phyloP scores from a whole-genome alignment of 148 eudicot genomes.

The Limonium bicolor region DNA sequence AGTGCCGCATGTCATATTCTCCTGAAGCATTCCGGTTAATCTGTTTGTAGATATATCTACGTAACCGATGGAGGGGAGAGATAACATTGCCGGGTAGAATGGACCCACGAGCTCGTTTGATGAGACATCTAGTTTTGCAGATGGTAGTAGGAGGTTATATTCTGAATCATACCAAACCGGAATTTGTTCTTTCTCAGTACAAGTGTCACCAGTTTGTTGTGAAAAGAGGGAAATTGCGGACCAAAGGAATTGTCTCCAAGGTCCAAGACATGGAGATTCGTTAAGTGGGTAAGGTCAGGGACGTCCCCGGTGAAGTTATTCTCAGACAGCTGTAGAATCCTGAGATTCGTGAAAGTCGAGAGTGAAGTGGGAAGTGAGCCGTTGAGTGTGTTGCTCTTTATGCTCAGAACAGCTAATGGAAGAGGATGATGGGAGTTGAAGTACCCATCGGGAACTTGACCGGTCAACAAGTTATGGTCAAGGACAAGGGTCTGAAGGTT shows the following conservation, averaged over 20 bases:
- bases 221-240: slow-evolving; percentile 53
- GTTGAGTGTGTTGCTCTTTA: slow-evolving; percentile 52
- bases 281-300: slow-evolving; percentile 30
- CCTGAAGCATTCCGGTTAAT: slow-evolving; percentile 28
- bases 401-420: slow-evolving; percentile 41
- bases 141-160: slow-evolving; percentile 24
- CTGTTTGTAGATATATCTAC: slow-evolving; percentile 37
- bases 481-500: slow-evolving; percentile 52
- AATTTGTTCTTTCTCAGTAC: slow-evolving; percentile 50
- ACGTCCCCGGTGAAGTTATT: slow-evolving; percentile 46
- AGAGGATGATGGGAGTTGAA: slow-evolving; percentile 16
- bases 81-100: slow-evolving; percentile 19
- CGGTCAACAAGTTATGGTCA: slow-evolving; percentile 49
- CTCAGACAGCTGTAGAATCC: slow-evolving; percentile 37
- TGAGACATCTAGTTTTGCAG: slow-evolving; percentile 44
- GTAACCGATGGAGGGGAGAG: slow-evolving; percentile 34
- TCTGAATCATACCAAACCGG: slow-evolving; percentile 21
- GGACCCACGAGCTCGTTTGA: slow-evolving; percentile 30
- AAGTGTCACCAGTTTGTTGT: slow-evolving; percentile 34
- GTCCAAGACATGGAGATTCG: slow-evolving; percentile 64
- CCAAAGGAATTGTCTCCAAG: slow-evolving; percentile 49
- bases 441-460: slow-evolving; percentile 43
- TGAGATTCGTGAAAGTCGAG: slow-evolving; percentile 20
- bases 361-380: slow-evolving; percentile 42
- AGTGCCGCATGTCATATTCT: slow-evolving; percentile 27